Conservation (phyloP, 2,329 filamentous ascomycete species). For the Cladorrhinum sp. region DNA sequence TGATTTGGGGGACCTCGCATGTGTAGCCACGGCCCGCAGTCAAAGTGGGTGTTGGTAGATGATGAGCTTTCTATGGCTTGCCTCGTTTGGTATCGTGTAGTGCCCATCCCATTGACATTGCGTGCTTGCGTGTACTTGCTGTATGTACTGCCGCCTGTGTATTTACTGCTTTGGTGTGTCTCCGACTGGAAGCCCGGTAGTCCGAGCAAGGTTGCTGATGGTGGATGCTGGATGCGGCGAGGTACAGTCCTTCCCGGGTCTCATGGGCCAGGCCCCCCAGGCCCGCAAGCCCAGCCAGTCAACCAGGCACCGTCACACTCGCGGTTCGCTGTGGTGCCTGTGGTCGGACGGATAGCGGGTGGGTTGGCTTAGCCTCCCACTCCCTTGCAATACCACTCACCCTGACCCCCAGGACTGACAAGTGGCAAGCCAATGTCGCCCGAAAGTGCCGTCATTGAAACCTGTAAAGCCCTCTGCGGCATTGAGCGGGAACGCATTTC, state of each 20-base stretch:
- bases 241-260: slow-evolving; percentile 16
- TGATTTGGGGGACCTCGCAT: not conserved
- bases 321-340: slow-evolving; percentile 17
- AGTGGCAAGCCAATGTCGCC: slow-evolving; percentile 31
- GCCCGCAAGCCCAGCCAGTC: slow-evolving; percentile 23
- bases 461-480: slow-evolving; percentile 21
- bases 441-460: slow-evolving; percentile 30
- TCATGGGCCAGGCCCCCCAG: slow-evolving; percentile 18
- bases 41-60: slow-evolving; percentile 6
- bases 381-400: slow-evolving; percentile 27
- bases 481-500: slow-evolving; percentile 28
- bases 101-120: slow-evolving; percentile 12
- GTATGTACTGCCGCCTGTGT: not conserved
- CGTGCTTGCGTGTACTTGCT: slow-evolving; percentile 5
- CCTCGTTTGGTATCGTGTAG: not conserved
- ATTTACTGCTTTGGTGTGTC: slow-evolving; percentile 3
- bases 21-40: slow-evolving; percentile 17
- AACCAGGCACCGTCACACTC: slow-evolving; percentile 28
- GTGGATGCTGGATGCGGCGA: slow-evolving; percentile 1
- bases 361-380: slow-evolving; percentile 27
- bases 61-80: not conserved
- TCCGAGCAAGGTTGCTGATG: slow-evolving; percentile 15
- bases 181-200: slow-evolving; percentile 14
- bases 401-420: slow-evolving; percentile 31
- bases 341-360: slow-evolving; percentile 25